Evolutionary conservation across 768 basidiomycete genomes (phyloP).

Genomic region (Clavaria fumosa): DNA sequence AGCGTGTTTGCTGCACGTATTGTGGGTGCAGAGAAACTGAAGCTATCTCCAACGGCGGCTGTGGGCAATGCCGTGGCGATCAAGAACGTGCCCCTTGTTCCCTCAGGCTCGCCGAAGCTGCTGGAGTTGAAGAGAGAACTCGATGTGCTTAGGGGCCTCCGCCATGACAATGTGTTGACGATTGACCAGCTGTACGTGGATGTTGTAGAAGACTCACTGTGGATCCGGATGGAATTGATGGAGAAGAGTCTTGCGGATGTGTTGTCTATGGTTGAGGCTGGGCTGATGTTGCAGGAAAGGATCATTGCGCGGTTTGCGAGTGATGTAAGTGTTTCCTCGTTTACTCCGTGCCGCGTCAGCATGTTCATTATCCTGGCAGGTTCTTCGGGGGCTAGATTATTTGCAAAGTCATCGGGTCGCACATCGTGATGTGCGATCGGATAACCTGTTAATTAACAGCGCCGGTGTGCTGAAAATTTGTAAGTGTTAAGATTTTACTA

Average conservation of each 20-base stretch:
- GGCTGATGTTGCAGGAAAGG: slow-evolving; percentile 50
- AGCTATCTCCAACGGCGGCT: slow-evolving; percentile 22
- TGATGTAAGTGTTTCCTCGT: slow-evolving; percentile 41
- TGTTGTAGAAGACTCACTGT: slow-evolving; percentile 47
- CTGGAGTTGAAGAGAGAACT: slow-evolving; percentile 48
- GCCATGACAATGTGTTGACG: slow-evolving; percentile 46
- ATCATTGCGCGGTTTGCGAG: slow-evolving; percentile 59
- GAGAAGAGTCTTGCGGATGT: slow-evolving; percentile 77
- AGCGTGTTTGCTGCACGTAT: slow-evolving; percentile 40
- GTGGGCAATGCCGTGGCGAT: slow-evolving; percentile 47
- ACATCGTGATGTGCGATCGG: slow-evolving; percentile 74
- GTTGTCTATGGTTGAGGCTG: slow-evolving; percentile 43
- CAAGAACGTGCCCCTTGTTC: slow-evolving; percentile 52
- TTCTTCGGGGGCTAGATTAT: slow-evolving; percentile 49
- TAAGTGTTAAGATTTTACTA: slow-evolving; percentile 20
- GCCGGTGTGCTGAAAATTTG: slow-evolving; percentile 62
- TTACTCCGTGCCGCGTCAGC: slow-evolving; percentile 4
- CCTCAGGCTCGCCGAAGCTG: slow-evolving; percentile 45
- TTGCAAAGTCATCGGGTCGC: slow-evolving; percentile 52
- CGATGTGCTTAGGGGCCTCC: slow-evolving; percentile 35
- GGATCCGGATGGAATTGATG: slow-evolving; percentile 88
- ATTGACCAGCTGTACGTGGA: slow-evolving; percentile 63
- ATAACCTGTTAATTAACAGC: slow-evolving; percentile 61
- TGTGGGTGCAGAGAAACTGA: slow-evolving; percentile 22
- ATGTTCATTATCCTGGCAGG: slow-evolving; percentile 23